These are phyloP conservation scores for Elymus sibiricus DNA, from an alignment of 176 grass and related monocot species.

Conservation along the genomic window DNA sequence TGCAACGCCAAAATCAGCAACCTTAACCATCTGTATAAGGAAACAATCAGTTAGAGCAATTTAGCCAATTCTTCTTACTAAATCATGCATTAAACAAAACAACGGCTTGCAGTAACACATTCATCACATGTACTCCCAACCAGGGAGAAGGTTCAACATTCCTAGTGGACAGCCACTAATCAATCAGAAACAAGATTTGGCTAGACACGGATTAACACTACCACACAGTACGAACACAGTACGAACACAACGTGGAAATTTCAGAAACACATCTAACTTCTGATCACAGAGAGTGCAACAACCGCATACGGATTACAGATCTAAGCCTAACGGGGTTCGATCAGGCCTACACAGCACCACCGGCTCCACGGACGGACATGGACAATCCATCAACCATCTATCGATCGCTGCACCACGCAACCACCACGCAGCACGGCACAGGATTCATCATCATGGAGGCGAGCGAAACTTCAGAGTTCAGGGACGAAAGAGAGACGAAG, in stretches of 20 bases:
- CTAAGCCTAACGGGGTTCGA: neutral
- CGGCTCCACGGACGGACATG: neutral
- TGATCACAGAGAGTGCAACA: neutral
- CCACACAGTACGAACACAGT: no score
- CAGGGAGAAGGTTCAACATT: neutral
- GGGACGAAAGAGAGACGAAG: neutral
- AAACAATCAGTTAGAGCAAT: conserved; percentile 1
- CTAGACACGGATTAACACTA: no score
- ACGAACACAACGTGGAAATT: neutral
- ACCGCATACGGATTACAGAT: conserved; percentile 39
- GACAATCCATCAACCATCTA: neutral
- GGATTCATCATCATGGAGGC: neutral
- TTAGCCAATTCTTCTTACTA: neutral
- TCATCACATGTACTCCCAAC: conserved; percentile 18
- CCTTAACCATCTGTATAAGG: conserved; percentile 74
- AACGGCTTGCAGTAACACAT: neutral
- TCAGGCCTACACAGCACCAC: neutral
- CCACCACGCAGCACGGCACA: neutral
- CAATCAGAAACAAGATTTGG: neutral
- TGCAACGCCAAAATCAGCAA: no score
- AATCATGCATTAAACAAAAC: neutral
- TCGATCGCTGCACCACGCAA: conserved; percentile 25
- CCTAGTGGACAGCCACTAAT: neutral
- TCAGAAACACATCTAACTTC: neutral
- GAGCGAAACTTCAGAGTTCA: neutral